These are phyloP conservation scores for Flaveria robusta DNA, from an alignment of 129 eudicot species.

Conservation along the genomic window DNA sequence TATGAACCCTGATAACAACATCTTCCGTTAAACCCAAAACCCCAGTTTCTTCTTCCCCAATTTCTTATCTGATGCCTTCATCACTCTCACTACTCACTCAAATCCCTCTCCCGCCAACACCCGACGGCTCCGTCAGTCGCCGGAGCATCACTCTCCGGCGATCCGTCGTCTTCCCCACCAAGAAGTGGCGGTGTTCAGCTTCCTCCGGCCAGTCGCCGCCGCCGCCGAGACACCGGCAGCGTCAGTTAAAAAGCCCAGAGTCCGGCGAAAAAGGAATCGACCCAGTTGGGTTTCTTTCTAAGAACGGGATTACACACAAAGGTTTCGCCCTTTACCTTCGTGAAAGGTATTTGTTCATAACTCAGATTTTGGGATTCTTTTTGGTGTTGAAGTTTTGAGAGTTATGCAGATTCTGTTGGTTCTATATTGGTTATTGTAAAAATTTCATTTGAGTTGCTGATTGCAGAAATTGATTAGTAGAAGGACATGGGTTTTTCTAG, in stretches of 20 bases:
- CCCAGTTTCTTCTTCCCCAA: conserved; percentile 16
- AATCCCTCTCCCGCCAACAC: conserved; percentile 35
- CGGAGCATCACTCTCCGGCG: conserved; percentile 27
- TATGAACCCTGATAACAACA: background rate
- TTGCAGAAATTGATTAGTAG: background rate
- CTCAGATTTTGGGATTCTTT: no score
- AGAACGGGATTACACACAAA: conserved; percentile 62
- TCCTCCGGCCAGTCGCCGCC: conserved; percentile 46
- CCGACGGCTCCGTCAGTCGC: conserved; percentile 16
- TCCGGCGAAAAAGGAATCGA: conserved; percentile 56
- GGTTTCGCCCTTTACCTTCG: conserved; percentile 87
- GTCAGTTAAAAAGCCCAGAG: conserved; percentile 35
- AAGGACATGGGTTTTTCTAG: background rate
- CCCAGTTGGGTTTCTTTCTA: conserved; percentile 87
- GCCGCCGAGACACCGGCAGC: conserved; percentile 35
- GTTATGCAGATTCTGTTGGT: background rate
- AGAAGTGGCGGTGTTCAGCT: conserved; percentile 62
- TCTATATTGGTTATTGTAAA: background rate
- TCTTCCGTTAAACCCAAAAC: conserved; percentile 40
- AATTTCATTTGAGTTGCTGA: no score
- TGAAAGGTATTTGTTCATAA: conserved; percentile 63
- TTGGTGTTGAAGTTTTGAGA: no score
- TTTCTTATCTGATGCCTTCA: conserved; percentile 42
- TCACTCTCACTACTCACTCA: conserved; percentile 38
- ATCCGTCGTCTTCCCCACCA: conserved; percentile 35